Percentiles rank a stretch among this genome's conserved stretches.
These are phyloP conservation scores for Vitis hybrid DNA, from an alignment of 177 flowering plant species.

Conservation along the genomic window DNA sequence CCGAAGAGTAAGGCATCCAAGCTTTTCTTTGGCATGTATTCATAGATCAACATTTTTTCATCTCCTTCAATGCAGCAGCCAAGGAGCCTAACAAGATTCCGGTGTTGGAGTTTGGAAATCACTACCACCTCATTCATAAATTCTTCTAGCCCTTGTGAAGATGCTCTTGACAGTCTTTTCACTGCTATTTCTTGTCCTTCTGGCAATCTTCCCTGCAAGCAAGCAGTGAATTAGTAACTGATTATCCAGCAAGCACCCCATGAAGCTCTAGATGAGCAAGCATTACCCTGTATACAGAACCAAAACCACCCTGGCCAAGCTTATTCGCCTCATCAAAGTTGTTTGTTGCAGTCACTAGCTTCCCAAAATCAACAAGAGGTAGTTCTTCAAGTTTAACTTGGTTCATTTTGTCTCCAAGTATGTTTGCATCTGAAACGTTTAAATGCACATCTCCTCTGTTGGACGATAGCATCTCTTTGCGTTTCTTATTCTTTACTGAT, in stretches of 20 bases:
- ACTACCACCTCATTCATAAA: conserved; percentile 28
- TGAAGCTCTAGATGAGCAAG: too few species aligned
- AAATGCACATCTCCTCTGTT: conserved; percentile 3
- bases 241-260: too few species aligned
- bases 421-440: background rate
- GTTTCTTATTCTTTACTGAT: conserved; percentile 11
- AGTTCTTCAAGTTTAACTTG: conserved; percentile 23
- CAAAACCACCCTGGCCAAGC: conserved; percentile 33
- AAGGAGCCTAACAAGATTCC: conserved; percentile 24
- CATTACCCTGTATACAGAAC: conserved; percentile 28
- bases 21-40: too few species aligned
- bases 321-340: conserved; percentile 25
- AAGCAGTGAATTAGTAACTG: background rate
- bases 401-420: conserved; percentile 2
- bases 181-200: conserved; percentile 24
- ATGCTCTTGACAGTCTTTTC: conserved; percentile 19
- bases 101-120: conserved; percentile 37
- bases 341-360: conserved; percentile 25
- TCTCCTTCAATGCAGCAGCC: too few species aligned
- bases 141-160: conserved; percentile 21
- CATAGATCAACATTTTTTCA: too few species aligned
- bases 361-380: conserved; percentile 18
- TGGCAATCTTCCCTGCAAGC: conserved; percentile 4
- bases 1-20: background rate
- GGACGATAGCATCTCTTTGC: background rate